These are phyloP conservation scores for Theobroma grandiflorum DNA, from an alignment of 441 rosid species.

Conservation along the genomic window DNA sequence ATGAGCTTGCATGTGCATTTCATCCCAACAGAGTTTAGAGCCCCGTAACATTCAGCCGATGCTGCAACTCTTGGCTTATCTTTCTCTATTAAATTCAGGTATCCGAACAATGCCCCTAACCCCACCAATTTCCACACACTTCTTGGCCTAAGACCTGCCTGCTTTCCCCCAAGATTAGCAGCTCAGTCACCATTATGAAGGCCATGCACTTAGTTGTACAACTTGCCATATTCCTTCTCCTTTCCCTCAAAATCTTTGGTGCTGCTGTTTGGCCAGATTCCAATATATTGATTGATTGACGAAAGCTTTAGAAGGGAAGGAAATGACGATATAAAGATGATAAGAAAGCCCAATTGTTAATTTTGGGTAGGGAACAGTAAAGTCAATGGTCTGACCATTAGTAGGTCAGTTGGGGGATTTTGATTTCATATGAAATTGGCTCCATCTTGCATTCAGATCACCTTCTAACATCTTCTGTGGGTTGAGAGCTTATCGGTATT, in stretches of 20 bases:
- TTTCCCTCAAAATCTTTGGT: background rate
- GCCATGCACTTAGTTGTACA: background rate
- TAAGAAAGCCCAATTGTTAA: no score
- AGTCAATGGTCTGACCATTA: no score
- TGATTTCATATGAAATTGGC: no score
- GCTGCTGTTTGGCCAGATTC: no score
- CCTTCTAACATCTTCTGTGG: no score
- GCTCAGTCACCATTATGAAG: background rate
- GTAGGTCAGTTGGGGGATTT: no score
- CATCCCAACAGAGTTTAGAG: conserved; percentile 29
- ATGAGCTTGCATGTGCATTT: conserved; percentile 32
- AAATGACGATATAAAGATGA: no score
- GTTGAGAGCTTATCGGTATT: no score
- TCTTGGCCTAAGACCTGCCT: background rate
- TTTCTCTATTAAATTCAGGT: conserved; percentile 23
- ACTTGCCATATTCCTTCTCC: background rate
- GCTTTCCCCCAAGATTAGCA: background rate
- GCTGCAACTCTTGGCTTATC: conserved; percentile 16
- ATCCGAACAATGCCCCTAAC: conserved; percentile 16
- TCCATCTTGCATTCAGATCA: no score
- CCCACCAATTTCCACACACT: conserved; percentile 19
- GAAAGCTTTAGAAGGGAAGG: background rate
- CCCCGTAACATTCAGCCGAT: conserved; percentile 27
- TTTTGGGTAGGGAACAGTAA: no score
- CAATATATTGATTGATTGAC: background rate